These are phyloP conservation scores for Geranium rotundifolium DNA, from an alignment of 345 rosid species.

Conservation along the genomic window DNA sequence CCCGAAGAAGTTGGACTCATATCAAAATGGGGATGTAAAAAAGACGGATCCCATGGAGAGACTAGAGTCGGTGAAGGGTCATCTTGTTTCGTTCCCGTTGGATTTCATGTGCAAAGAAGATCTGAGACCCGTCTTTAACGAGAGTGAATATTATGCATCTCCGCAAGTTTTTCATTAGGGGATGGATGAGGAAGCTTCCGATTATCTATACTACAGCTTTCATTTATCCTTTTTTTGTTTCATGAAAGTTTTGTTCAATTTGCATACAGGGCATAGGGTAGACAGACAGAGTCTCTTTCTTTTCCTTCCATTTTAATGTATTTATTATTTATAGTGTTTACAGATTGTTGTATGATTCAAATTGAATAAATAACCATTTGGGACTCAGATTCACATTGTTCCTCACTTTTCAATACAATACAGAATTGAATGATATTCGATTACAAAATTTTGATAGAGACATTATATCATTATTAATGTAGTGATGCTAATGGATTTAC, in stretches of 20 bases:
- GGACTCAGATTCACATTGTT: no score
- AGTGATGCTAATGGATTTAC: no score
- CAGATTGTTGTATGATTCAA: no score
- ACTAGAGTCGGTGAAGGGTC: constrained; percentile 53
- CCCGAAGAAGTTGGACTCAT: constrained; percentile 56
- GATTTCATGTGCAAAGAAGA: constrained; percentile 94
- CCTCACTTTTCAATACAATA: no score
- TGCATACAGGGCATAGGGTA: neutral
- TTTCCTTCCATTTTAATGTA: neutral
- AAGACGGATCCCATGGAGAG: constrained; percentile 55
- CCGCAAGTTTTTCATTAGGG: constrained; percentile 77
- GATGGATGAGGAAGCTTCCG: neutral
- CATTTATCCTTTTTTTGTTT: neutral
- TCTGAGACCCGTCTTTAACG: constrained; percentile 82
- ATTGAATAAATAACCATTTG: no score
- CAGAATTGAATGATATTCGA: no score
- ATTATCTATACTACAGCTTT: neutral
- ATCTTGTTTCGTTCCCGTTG: constrained; percentile 87
- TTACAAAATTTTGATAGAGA: no score
- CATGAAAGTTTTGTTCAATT: neutral
- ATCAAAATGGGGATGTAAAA: constrained; percentile 48
- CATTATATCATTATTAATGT: no score
- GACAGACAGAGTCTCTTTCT: neutral
- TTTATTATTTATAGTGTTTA: no score
- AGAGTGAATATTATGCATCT: constrained; percentile 94